Evolutionary conservation across 1,139 yeast species (phyloP).

Genomic region (Suhomyces choctaworum): DNA sequence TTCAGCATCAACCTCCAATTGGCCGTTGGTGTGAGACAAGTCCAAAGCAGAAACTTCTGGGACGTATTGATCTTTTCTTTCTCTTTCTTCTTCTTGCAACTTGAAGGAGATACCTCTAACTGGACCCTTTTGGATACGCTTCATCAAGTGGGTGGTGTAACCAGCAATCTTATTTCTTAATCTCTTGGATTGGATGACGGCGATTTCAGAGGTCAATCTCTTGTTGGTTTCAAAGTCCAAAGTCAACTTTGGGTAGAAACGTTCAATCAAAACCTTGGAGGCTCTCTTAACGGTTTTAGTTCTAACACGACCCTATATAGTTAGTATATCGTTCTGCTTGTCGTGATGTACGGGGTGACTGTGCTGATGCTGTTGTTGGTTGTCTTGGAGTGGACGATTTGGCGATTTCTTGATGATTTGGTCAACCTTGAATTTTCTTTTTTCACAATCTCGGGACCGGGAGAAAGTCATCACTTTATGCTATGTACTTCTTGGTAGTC

Average conservation of each 20-base stretch:
- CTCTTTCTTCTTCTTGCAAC: conserved; percentile 99
- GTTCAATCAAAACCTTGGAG: conserved; percentile 99
- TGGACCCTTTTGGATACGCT: conserved; percentile 99
- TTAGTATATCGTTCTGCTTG: conserved; percentile 25
- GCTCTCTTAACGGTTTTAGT: conserved; percentile 99
- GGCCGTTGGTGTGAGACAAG: conserved; percentile 94
- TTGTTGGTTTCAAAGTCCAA: conserved; percentile 99
- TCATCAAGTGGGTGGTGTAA: conserved; percentile 99
- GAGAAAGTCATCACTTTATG: no score
- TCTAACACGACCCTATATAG: conserved; percentile 89
- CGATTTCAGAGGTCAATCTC: conserved; percentile 98
- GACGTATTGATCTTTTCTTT: conserved; percentile 99
- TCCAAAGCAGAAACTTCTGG: conserved; percentile 99
- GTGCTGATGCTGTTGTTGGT: background rate
- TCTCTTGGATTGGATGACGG: conserved; percentile 99
- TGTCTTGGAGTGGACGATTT: no score
- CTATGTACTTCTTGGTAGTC: no score
- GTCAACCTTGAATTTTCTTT: no score
- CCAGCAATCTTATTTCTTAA: conserved; percentile 99
- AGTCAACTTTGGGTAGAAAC: conserved; percentile 99
- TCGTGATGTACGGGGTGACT: background rate
- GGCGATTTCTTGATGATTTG: no score
- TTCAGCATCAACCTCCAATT: conserved; percentile 96
- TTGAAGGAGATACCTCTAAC: conserved; percentile 99
- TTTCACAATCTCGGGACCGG: no score